Conservation (phyloP, 768 basidiomycete species). For the Tephrocybe sp. region DNA sequence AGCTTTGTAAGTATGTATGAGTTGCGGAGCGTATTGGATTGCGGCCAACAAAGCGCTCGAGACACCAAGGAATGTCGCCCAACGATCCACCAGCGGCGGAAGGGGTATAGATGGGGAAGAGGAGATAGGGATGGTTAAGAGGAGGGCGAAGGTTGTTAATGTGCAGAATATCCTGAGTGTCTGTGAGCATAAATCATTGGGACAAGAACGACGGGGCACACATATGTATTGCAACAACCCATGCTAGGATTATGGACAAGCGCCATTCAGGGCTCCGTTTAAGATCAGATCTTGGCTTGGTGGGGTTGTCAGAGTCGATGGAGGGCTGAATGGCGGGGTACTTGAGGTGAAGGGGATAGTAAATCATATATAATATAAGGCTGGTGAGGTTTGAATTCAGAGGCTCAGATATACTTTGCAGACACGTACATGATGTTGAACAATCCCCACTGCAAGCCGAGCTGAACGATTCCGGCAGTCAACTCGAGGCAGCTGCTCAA, state of each 20-base stretch:
- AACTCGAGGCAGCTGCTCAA: slow-evolving; percentile 73
- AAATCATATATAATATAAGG: slow-evolving; percentile 86
- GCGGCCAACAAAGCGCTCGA: slow-evolving; percentile 74
- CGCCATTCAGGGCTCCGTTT: slow-evolving; percentile 70
- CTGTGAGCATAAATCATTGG: slow-evolving; percentile 2
- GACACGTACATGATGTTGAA: slow-evolving; percentile 77
- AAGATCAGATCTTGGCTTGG: slow-evolving; percentile 37
- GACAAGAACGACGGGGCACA: slow-evolving; percentile 33
- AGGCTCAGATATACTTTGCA: background rate
- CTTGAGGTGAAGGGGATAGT: slow-evolving; percentile 86
- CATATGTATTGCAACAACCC: slow-evolving; percentile 73
- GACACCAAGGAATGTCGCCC: slow-evolving; percentile 89
- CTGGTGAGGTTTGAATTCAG: slow-evolving; percentile 34
- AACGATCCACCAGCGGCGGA: slow-evolving; percentile 35
- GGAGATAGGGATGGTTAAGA: slow-evolving; percentile 40
- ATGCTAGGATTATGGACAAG: slow-evolving; percentile 71
- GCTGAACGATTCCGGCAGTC: slow-evolving; percentile 79
- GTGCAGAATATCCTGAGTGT: slow-evolving; percentile 47
- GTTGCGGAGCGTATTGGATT: slow-evolving; percentile 87
- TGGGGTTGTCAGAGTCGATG: slow-evolving; percentile 41
- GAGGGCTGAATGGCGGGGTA: slow-evolving; percentile 35
- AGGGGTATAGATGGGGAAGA: slow-evolving; percentile 35
- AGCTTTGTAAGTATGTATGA: slow-evolving; percentile 71
- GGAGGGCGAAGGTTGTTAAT: slow-evolving; percentile 61
- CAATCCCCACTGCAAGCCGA: slow-evolving; percentile 78